Base-by-base conservation (phyloP, 2,329 filamentous ascomycete species). In the Phialophora expanda region DNA sequence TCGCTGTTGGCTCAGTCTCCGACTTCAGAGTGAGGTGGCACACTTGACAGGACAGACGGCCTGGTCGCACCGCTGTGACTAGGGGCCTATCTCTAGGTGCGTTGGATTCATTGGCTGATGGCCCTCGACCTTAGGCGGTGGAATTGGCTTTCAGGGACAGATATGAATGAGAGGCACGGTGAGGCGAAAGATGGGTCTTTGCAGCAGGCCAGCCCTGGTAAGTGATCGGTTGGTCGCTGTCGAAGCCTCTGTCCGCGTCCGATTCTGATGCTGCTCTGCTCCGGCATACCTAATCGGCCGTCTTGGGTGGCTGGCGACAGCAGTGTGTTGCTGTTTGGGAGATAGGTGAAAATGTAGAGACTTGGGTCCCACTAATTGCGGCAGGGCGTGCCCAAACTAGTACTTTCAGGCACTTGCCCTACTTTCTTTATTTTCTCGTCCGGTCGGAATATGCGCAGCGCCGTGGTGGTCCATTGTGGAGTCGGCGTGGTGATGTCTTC, bases 161-260 rank as follows among this genome's bases (percentile, higher is more conserved):
- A 32, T 26, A 51, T 4, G 26, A 14, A 24, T 20, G 48, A 41
- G 14, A 38, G 32, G 46, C n/a, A 61, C 28, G 51, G 48, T 54
- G 58, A 61, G 46, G 58, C 58, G 53, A 48, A 51, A 6, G 32
- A 8, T 20, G 53, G 53, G 48, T 24, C 24, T 32, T 20, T 26
- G 11, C 32, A 8, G 44, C 38, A 22, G 48, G 7, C 58, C 30
- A 20, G 34, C 28, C 12, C 28, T 32, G 53, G 11, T 20, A 28
- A 22, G 9, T 30, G 6, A 12, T 32, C 24, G 11, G n/a, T 55
- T 11, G n/a, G 26, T 34, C 22, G 3, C 17, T 32, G 28, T 4
- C 9, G 28, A 32, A 3, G 38, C 6, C 17, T n/a, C 38, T 20
- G 38, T 20, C 38, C 17, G 38, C 38, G 17, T n/a, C 38, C 14